These are phyloP conservation scores for Collybia nuda DNA, from an alignment of 768 basidiomycete genomes.

Conservation along the genomic window DNA sequence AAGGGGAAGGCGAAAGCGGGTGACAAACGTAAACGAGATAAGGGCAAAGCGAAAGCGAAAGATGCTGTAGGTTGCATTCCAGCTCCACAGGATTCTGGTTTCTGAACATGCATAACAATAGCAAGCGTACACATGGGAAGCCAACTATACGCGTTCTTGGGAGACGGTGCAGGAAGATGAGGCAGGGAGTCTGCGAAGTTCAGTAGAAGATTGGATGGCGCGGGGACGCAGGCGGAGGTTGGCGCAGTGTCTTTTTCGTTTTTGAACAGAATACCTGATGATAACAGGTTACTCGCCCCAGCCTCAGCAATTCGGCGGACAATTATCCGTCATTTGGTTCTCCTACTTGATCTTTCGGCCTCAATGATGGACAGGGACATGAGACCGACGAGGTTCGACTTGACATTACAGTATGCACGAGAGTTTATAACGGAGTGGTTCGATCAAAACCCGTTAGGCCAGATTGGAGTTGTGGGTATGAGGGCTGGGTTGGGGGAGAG, in stretches of 20 bases:
- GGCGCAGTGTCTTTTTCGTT: slow-evolving; percentile 15
- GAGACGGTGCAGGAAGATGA: slow-evolving; percentile 98
- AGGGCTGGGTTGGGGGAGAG: slow-evolving; percentile 89
- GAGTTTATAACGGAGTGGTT: slow-evolving; percentile 97
- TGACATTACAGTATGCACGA: slow-evolving; percentile 86
- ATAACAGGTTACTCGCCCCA: slow-evolving; percentile 70
- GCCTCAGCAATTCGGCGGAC: slow-evolving; percentile 87
- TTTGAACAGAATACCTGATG: background rate
- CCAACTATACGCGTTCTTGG: slow-evolving; percentile 92
- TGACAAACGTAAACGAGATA: slow-evolving; percentile 16
- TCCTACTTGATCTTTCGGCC: slow-evolving; percentile 88
- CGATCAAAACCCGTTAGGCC: slow-evolving; percentile 97
- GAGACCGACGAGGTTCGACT: slow-evolving; percentile 90
- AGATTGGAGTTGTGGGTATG: slow-evolving; percentile 94
- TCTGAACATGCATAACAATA: slow-evolving; percentile 22
- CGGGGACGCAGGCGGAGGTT: slow-evolving; percentile 82
- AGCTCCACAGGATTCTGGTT: slow-evolving; percentile 3
- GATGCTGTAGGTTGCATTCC: slow-evolving; percentile 34
- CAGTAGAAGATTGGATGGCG: slow-evolving; percentile 89
- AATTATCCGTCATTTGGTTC: slow-evolving; percentile 93
- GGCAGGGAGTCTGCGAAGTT: slow-evolving; percentile 83
- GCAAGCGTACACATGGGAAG: slow-evolving; percentile 96
- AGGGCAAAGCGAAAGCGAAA: slow-evolving; percentile 54
- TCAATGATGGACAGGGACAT: slow-evolving; percentile 97
- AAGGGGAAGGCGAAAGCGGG: slow-evolving; percentile 51